Evolutionary conservation across 1,284 basidiomycete species (phyloP).

Genomic region (Stereum hirsutum): DNA sequence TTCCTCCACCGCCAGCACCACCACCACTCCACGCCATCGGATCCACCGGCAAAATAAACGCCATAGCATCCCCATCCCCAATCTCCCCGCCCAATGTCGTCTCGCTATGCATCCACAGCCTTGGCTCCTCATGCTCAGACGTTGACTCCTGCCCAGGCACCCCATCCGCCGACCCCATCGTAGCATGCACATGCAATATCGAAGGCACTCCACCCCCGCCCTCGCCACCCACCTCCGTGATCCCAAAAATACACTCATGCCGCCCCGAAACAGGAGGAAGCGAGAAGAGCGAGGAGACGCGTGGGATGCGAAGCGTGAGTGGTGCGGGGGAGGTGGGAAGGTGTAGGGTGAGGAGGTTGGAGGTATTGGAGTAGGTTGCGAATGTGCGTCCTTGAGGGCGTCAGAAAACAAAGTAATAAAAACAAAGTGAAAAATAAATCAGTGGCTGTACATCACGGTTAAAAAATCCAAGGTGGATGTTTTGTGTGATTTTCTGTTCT

Average conservation of each 20-base stretch:
- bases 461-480: no score
- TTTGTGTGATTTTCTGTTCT: no score
- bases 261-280: constrained; percentile 33
- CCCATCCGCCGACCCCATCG: constrained; percentile 1
- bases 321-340: constrained; percentile 32
- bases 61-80: constrained; percentile 36
- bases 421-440: no score
- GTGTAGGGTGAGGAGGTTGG: constrained; percentile 38
- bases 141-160: no score
- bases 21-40: constrained; percentile 78
- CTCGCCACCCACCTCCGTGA: no score
- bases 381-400: constrained; percentile 23
- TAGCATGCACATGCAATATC: constrained; percentile 41
- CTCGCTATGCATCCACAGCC: constrained; percentile 32
- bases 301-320: constrained; percentile 39
- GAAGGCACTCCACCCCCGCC: constrained; percentile 29
- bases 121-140: no score
- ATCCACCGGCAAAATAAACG: constrained; percentile 71
- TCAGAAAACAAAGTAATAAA: neutral
- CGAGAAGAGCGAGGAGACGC: constrained; percentile 51
- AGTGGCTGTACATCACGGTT: no score
- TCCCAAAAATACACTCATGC: constrained; percentile 50
- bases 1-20: constrained; percentile 17
- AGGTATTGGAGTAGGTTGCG: constrained; percentile 37
- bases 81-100: constrained; percentile 39